Percentiles rank a stretch among this genome's conserved stretches.
These are phyloP conservation scores for Excoecaria cochinchinensis DNA, from an alignment of 345 rosid species.

Conservation along the genomic window DNA sequence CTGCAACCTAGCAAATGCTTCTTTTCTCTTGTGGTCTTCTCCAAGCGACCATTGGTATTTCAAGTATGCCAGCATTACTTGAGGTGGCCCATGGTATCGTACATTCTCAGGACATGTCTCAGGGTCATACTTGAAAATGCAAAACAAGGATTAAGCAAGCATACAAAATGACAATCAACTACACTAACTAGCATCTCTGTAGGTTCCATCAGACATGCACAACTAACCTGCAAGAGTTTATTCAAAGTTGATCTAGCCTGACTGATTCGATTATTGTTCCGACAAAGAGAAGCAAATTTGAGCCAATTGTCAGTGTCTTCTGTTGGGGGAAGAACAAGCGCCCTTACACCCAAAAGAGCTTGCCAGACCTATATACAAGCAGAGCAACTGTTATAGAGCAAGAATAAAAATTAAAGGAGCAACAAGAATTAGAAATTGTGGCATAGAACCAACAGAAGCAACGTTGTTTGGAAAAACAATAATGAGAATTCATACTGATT, in stretches of 20 bases:
- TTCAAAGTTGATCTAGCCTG: slow-evolving; percentile 95
- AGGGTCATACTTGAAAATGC: slow-evolving; percentile 72
- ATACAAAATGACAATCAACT: slow-evolving; percentile 7
- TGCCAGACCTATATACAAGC: slow-evolving; percentile 79
- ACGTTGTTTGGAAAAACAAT: not conserved
- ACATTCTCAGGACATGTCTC: slow-evolving; percentile 70
- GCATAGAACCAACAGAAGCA: not conserved
- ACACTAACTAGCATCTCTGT: not conserved
- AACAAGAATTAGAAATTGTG: not conserved
- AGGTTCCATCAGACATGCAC: not conserved
- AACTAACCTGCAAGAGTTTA: slow-evolving; percentile 78
- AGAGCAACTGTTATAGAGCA: not conserved
- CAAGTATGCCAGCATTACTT: slow-evolving; percentile 92
- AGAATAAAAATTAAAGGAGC: not conserved
- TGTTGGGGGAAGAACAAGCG: slow-evolving; percentile 90
- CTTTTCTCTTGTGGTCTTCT: slow-evolving; percentile 89
- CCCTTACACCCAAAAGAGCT: slow-evolving; percentile 79
- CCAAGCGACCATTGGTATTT: slow-evolving; percentile 98
- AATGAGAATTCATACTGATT: not conserved
- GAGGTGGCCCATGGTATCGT: slow-evolving; percentile 85
- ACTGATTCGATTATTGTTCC: slow-evolving; percentile 81
- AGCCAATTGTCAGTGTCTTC: slow-evolving; percentile 95
- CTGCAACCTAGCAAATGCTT: slow-evolving; percentile 85
- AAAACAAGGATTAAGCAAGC: slow-evolving; percentile 15
- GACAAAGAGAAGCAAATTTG: slow-evolving; percentile 91